Base-by-base conservation (phyloP, 108 stramenopile genomes). In the Aureococcus anophagefferens region DNA sequence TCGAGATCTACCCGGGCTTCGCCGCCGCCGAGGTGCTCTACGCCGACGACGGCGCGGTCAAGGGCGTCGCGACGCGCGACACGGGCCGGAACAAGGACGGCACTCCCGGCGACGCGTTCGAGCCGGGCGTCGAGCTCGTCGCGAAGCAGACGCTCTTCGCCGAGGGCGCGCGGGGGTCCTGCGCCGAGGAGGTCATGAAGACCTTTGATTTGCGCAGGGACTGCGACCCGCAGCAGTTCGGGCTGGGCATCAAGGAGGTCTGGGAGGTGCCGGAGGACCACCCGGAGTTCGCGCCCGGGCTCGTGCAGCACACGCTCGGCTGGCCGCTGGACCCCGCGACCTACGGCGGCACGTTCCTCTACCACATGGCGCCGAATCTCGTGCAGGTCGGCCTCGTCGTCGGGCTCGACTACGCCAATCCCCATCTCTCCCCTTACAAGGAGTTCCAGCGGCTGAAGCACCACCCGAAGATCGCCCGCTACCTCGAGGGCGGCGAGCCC, bases 401-500 rank as follows among this genome's bases (percentile, higher is more conserved):
- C 65, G 98, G 98, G 18, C 80, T 97, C 62, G 98, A 99, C 85
- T 99, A 99, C 81, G 84, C 88, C 70, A 99, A 99, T 81, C 98
- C 98, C 0, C 94, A 97, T 82, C 77, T 99, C 32, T 94, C 94
- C 74, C 97, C 97, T 30, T 99, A 96, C 84, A 73, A 94, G 76
- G 96, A 99, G 84, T 99, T 99, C 84, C 96, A 97, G 81, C 82
- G 91, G 66, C 96, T 88, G 89, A 99, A 99, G 86, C 94, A 93
- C 63, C 98, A 99, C 78, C 95, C 95, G 1, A 86, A 81, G 59
- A 84, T 97, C 72, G 72, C 84, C 63, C 76, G 78, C 30, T 89
- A 96, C 76, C 80, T 99, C 16, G 91, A 97, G 69, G 94, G 93
- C 32, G 97, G 97, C 5, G 87, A 89, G 32, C 95, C 96, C 79